Base-by-base conservation (phyloP, 2,329 filamentous ascomycete genomes). In the Trichoderma sp. region DNA sequence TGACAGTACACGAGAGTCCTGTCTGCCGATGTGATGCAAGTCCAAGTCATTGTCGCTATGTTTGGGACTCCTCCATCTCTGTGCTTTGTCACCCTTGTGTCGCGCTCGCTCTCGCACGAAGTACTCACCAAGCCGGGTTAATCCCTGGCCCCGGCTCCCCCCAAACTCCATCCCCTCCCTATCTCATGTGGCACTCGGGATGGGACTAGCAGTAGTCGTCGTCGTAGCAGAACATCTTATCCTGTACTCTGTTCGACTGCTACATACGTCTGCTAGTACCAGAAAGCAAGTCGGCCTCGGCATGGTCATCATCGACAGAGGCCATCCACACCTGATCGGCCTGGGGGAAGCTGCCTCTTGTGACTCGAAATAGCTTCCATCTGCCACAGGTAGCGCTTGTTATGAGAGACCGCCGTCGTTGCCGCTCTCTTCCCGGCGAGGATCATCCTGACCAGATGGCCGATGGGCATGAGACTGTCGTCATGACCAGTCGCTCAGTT, bases 181-280 rank as follows among this genome's bases (percentile, higher is more conserved):
- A 63, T 63, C 70, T 68, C 70, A 62, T 72, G 70, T 72, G 70
- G 64, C 70, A 69, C 58, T 72, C 70, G 64, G 70, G 26, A 72
- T 56, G 70, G 70, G 47, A 68, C 70, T 71, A 34, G 43, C n/a
- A 51, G 39, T 43, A 43, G 39, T 43, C 7, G 0, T 43, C 15
- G 39, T 43, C 2, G 24, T 60, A 21, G 64, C 15, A 56, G 34
- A 51, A 34, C 64, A 47, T 72, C 63, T 62, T 71, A 32, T 71
- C 68, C 68, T 39, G 60, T 64, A 64, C 68, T 64, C 32, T 71
- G 36, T 43, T 64, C 43, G 58, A 57, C 43, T 63, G 24, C 43
- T 30, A 43, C 30, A 30, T 30, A 30, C 57, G 28, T 70, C 66
- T 53, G 66, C 57, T 61, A 39, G 47, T 11, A 57, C 32, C 30